Percentiles rank a stretch among this genome's conserved stretches.
phyloP scores from a whole-genome alignment of 305 asterid genomes.

The Striga hermonthica region DNA sequence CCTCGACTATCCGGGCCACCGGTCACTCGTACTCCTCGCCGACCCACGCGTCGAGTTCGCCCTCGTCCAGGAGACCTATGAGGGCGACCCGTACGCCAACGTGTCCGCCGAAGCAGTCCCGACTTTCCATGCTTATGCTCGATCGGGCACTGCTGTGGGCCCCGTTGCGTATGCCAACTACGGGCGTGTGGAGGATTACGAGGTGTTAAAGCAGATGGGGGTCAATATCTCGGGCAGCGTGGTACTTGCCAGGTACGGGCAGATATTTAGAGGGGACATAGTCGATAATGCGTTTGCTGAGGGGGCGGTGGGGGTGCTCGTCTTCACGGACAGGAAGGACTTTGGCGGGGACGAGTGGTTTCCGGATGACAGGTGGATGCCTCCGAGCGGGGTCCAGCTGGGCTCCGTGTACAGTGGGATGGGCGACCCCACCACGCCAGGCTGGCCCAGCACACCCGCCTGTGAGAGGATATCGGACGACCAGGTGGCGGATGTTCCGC shows the following conservation, averaged over 20 bases:
- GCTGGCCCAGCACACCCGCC: slow-evolving; percentile 75
- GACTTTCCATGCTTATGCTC: slow-evolving; percentile 71
- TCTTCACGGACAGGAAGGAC: slow-evolving; percentile 76
- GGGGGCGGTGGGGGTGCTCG: slow-evolving; percentile 66
- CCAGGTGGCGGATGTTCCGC: slow-evolving; percentile 65
- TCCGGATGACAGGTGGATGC: slow-evolving; percentile 82
- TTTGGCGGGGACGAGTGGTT: slow-evolving; percentile 85
- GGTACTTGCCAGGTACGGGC: slow-evolving; percentile 69
- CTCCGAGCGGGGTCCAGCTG: slow-evolving; percentile 87
- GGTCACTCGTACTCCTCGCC: slow-evolving; percentile 49
- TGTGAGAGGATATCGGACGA: slow-evolving; percentile 72
- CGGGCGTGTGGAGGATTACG: slow-evolving; percentile 67
- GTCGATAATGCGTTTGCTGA: slow-evolving; percentile 59
- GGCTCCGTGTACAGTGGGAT: slow-evolving; percentile 60
- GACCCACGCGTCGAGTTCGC: slow-evolving; percentile 44
- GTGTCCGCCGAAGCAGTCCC: slow-evolving; percentile 55
- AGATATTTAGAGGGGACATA: slow-evolving; percentile 77
- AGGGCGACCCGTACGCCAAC: slow-evolving; percentile 58
- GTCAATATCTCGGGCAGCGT: slow-evolving; percentile 57
- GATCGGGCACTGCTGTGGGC: slow-evolving; percentile 65
- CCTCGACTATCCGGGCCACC: slow-evolving; percentile 60
- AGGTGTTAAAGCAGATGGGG: slow-evolving; percentile 47
- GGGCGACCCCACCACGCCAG: slow-evolving; percentile 89
- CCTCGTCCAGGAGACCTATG: slow-evolving; percentile 56
- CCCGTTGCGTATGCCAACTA: slow-evolving; percentile 68